Conservation (phyloP, 768 basidiomycete species). For the Dictyophora rubrovolvata region DNA sequence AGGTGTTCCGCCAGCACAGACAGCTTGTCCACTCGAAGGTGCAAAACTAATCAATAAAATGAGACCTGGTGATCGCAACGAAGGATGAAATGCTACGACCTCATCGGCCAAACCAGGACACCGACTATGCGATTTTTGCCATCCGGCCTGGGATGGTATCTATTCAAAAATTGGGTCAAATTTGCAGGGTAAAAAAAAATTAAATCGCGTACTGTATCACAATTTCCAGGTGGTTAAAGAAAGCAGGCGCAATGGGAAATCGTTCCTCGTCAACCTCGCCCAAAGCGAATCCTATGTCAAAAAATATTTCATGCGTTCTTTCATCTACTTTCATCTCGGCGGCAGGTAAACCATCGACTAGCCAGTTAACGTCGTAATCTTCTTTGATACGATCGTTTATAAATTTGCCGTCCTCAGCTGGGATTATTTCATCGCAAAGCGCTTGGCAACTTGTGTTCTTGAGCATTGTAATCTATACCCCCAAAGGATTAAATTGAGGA, state of each 20-base stretch:
- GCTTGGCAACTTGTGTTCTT: constrained; percentile 68
- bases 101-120: constrained; percentile 73
- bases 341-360: constrained; percentile 87
- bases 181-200: constrained; percentile 8
- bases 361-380: constrained; percentile 90
- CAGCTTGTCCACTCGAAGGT: constrained; percentile 40
- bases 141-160: constrained; percentile 69
- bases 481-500: not conserved
- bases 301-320: constrained; percentile 76
- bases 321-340: constrained; percentile 84
- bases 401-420: constrained; percentile 69
- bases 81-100: constrained; percentile 19
- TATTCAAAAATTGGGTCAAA: constrained; percentile 22
- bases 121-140: constrained; percentile 82
- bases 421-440: constrained; percentile 54
- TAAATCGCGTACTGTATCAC: constrained; percentile 45
- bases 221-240: constrained; percentile 93
- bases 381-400: constrained; percentile 87
- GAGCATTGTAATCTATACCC: constrained; percentile 66
- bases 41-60: constrained; percentile 40
- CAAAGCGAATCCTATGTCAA: constrained; percentile 92
- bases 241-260: constrained; percentile 47
- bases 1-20: constrained; percentile 40
- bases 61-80: not conserved
- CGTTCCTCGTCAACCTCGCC: constrained; percentile 56